Evolutionary conservation across 192 early-diverging fungal species (phyloP), one percentile per base, ranked within the genome.

Genomic region (Backusella circina): DNA sequence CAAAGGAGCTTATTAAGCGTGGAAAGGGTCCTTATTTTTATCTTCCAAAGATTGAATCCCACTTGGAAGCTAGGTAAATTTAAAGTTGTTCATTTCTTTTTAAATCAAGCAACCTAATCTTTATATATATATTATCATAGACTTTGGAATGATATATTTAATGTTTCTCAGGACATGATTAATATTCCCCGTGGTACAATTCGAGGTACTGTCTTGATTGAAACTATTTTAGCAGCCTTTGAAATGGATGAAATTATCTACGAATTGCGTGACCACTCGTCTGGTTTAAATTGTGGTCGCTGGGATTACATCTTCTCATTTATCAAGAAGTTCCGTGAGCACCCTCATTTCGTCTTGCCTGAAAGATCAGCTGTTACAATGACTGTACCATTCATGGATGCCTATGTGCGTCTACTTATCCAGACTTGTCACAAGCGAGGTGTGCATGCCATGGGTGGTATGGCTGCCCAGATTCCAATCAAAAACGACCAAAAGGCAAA

Each of bases 191-290:
- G 96, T 67, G 97, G 97, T 23, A 97, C 96, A 74, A 97, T 98
- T 78, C 95, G 97, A 77, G 96, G 87, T 47, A 98, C 97, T n/a
- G 95, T 96, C 39, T 86, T 98, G 79, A 98, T 98, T 79, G 97
- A 98, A 86, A 98, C 97, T 61, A 97, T 98, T 83, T 82, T 95
- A 57, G 97, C 94, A 6, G 92, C 96, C 35, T 98, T 96, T 85
- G 95, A 98, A 87, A 98, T 98, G 97, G 97, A 98, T 76, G 97
- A 98, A 86, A 97, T 98, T 81, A 98, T 98, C 84, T 98, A 95
- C 80, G 97, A 98, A 89, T 88, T 98, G 61, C 95, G 97, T 84
- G 93, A 98, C 35, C 97, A 98, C 88, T 98, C 97, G 44, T 91
- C 96, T 50, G 97, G 97, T 16, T 90, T 98, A 66, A 98, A 98